Percentiles rank a stretch among this genome's conserved stretches.
phyloP scores from a whole-genome alignment of 805 yeast species.

The Dipodascopsis uninucleata region DNA sequence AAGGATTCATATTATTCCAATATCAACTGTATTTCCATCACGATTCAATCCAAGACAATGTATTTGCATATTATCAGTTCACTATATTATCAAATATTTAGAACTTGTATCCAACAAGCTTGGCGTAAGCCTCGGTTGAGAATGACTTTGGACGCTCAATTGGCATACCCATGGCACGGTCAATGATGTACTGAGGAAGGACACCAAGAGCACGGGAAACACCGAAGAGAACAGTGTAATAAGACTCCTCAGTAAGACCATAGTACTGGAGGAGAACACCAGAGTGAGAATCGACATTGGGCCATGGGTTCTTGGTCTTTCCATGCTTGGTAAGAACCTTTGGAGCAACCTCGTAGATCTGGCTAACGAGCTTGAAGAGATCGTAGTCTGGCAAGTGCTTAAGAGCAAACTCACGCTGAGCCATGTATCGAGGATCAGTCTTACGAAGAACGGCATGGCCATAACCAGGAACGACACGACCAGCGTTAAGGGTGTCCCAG shows the following conservation, averaged over 20 bases:
- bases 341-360: slow-evolving; percentile 80
- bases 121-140: slow-evolving; percentile 89
- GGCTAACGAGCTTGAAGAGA: slow-evolving; percentile 71
- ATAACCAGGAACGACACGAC: slow-evolving; percentile 85
- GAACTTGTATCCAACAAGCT: slow-evolving; percentile 47
- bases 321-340: slow-evolving; percentile 76
- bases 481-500: slow-evolving; percentile 74
- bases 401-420: slow-evolving; percentile 78
- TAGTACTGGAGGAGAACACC: slow-evolving; percentile 83
- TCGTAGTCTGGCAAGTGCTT: slow-evolving; percentile 75
- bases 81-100: slow-evolving; percentile 9
- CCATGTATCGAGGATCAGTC: slow-evolving; percentile 84
- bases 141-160: slow-evolving; percentile 90
- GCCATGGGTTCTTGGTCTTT: slow-evolving; percentile 92
- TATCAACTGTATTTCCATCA: no score
- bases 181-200: slow-evolving; percentile 77
- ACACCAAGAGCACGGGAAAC: slow-evolving; percentile 86
- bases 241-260: slow-evolving; percentile 75
- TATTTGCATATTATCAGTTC: not conserved
- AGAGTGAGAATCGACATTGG: slow-evolving; percentile 84
- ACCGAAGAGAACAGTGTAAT: slow-evolving; percentile 84
- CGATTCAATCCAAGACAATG: no score
- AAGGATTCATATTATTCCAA: no score
- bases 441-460: slow-evolving; percentile 86
- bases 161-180: slow-evolving; percentile 76